A percentile compares a stretch with the other conserved stretches of the same genome.
Conservation (phyloP, 768 basidiomycete genomes). For the Amanita muscaria region DNA sequence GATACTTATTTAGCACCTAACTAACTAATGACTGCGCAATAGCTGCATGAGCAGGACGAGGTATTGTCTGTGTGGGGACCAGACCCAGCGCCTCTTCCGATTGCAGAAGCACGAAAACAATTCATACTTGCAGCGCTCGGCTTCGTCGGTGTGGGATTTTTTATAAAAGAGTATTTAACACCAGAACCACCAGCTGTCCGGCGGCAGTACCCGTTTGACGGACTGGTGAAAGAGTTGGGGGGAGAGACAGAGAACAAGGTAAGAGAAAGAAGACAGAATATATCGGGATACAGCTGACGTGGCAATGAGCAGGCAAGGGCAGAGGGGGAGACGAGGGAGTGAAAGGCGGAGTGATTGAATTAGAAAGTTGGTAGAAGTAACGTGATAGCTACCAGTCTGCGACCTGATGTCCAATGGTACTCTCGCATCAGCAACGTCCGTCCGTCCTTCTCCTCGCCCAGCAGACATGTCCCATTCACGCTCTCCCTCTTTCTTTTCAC, state of each 20-base stretch:
- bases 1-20: conserved; percentile 5
- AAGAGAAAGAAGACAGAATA: conserved; percentile 8
- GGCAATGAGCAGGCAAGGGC: conserved; percentile 21
- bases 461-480: conserved; percentile 32
- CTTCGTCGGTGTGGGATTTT: conserved; percentile 56
- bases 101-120: conserved; percentile 52
- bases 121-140: conserved; percentile 52
- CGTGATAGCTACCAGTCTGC: not conserved
- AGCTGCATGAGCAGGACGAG: conserved; percentile 81
- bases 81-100: conserved; percentile 55
- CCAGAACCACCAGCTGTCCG: conserved; percentile 60
- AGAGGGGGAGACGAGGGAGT: conserved; percentile 16
- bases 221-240: conserved; percentile 70
- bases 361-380: conserved; percentile 1
- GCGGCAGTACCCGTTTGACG: conserved; percentile 70
- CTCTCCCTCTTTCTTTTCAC: conserved; percentile 60
- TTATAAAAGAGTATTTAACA: conserved; percentile 44
- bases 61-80: conserved; percentile 84
- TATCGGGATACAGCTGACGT: not conserved
- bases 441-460: conserved; percentile 15
- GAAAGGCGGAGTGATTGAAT: conserved; percentile 6
- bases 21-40: conserved; percentile 13
- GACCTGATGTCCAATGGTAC: not conserved
- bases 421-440: not conserved
- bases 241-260: conserved; percentile 77